A percentile compares a stretch with the other conserved stretches of the same genome.
phyloP scores from a whole-genome alignment of 345 rosid species.

The Clarkia xantiana region DNA sequence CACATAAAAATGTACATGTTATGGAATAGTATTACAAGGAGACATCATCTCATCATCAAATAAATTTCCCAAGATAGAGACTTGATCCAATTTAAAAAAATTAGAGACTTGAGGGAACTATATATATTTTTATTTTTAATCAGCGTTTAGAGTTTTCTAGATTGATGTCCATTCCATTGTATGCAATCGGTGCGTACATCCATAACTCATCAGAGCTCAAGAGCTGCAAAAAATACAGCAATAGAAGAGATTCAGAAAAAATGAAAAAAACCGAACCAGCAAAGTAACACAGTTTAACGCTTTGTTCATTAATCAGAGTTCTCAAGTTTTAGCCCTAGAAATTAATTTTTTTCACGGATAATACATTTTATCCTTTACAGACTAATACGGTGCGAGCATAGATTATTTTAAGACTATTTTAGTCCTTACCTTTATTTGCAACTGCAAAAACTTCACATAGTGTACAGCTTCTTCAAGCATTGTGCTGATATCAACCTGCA shows the following conservation, averaged over 20 bases:
- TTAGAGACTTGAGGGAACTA: too few relatives aligned
- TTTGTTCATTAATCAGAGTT: too few relatives aligned
- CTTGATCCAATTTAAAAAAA: too few relatives aligned
- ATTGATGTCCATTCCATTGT: constrained; percentile 59
- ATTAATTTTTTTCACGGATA: too few relatives aligned
- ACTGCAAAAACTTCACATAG: constrained; percentile 1
- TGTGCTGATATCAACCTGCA: constrained; percentile 2
- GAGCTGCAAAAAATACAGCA: constrained; percentile 24
- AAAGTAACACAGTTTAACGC: too few relatives aligned
- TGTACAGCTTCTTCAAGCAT: constrained; percentile 3
- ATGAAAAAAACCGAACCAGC: background rate
- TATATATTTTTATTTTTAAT: too few relatives aligned
- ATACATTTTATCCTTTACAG: too few relatives aligned
- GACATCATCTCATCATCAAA: too few relatives aligned
- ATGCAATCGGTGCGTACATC: constrained; percentile 92
- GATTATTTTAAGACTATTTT: constrained; percentile 2
- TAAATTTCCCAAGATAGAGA: too few relatives aligned
- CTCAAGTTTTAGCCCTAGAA: too few relatives aligned
- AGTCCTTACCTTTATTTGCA: constrained; percentile 3
- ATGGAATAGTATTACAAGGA: too few relatives aligned
- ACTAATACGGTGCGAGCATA: too few relatives aligned
- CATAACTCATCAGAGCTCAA: constrained; percentile 81
- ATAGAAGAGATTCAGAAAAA: background rate
- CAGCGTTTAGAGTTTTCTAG: constrained; percentile 25
- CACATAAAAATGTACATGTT: background rate